Conservation (phyloP, 2,329 filamentous ascomycete species). For the Chaetomiaceae sp. region DNA sequence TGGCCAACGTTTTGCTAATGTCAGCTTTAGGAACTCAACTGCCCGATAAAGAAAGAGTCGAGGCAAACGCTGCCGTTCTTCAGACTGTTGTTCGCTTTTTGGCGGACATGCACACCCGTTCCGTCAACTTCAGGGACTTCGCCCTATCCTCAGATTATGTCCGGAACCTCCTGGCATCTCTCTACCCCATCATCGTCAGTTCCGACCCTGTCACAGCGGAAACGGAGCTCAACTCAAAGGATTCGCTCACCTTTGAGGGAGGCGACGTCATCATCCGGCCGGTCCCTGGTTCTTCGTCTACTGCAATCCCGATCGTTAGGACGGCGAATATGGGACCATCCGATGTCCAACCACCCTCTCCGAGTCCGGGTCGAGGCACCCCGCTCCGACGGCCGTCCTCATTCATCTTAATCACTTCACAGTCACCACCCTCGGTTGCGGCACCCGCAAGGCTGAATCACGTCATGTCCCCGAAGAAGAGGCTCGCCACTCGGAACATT, state of each 20-base stretch:
- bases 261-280: conserved; percentile 80
- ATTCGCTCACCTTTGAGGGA: conserved; percentile 81
- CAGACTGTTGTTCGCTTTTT: conserved; percentile 76
- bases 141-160: conserved; percentile 75
- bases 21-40: conserved; percentile 35
- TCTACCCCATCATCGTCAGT: conserved; percentile 86
- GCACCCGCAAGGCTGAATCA: conserved; percentile 61
- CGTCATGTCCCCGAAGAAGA: conserved; percentile 56
- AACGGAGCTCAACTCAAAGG: conserved; percentile 79
- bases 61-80: conserved; percentile 61
- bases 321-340: conserved; percentile 58
- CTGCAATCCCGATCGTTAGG: conserved; percentile 64
- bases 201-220: conserved; percentile 78
- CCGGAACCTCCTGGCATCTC: conserved; percentile 68
- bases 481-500: conserved; percentile 46
- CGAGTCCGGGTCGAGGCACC: conserved; percentile 46
- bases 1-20: conserved; percentile 15
- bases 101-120: conserved; percentile 71
- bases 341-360: conserved; percentile 44
- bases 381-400: conserved; percentile 78
- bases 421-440: conserved; percentile 54
- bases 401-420: conserved; percentile 79
- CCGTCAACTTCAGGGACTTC: conserved; percentile 76
- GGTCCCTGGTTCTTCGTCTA: conserved; percentile 55
- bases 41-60: conserved; percentile 46